Conservation (phyloP, 768 basidiomycete genomes). For the Tephrocybe sp. region DNA sequence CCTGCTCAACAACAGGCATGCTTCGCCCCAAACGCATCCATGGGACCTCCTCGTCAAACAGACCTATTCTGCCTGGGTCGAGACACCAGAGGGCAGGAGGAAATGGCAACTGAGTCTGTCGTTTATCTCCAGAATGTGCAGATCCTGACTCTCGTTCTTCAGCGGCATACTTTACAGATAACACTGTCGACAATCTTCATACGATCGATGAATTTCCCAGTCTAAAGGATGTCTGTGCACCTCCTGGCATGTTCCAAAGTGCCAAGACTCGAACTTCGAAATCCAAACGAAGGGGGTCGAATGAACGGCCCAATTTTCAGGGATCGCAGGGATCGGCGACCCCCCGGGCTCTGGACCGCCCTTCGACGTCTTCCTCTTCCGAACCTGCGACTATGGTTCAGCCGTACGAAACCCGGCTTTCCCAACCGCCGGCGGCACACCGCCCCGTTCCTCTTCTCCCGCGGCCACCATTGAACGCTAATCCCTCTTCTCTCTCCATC, state of each 20-base stretch:
- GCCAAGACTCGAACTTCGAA: conserved; percentile 56
- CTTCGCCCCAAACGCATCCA: conserved; percentile 43
- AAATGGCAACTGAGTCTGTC: conserved; percentile 83
- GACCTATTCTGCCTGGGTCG: conserved; percentile 79
- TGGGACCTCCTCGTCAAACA: conserved; percentile 79
- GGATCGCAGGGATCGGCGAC: too few species aligned
- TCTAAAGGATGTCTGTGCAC: conserved; percentile 60
- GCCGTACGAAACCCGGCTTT: conserved; percentile 27
- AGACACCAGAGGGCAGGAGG: conserved; percentile 57
- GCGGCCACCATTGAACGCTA: neutral
- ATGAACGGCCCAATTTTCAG: conserved; percentile 25
- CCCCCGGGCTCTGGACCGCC: neutral
- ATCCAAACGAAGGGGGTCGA: conserved; percentile 44
- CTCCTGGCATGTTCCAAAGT: conserved; percentile 66
- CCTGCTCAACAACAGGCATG: conserved; percentile 14
- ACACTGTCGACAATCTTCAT: conserved; percentile 65
- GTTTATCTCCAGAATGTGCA: conserved; percentile 5
- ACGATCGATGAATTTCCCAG: conserved; percentile 66
- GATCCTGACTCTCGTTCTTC: conserved; percentile 7
- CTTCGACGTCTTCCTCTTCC: conserved; percentile 20
- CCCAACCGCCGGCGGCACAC: neutral
- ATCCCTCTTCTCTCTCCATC: neutral
- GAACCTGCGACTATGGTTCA: conserved; percentile 40
- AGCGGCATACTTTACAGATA: conserved; percentile 85
- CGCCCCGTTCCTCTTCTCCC: neutral